Percentiles rank a stretch among this genome's conserved stretches.
Conservation (phyloP, 768 basidiomycete species). For the Lactifluus pinguis region DNA sequence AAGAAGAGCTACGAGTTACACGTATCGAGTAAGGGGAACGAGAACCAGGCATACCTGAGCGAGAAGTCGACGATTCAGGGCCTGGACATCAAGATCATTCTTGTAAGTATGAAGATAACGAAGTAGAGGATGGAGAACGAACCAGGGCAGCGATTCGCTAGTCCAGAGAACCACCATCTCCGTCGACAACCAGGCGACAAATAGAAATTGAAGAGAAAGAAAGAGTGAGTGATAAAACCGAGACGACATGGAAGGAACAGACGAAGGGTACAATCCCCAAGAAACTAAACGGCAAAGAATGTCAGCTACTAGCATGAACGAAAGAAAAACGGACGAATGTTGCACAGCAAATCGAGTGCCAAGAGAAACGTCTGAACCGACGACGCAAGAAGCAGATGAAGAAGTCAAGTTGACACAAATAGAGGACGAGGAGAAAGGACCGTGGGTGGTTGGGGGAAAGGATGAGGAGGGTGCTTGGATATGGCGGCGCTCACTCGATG, state of each 20-base stretch:
- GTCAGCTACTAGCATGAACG: constrained; percentile 2
- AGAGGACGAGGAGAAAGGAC: constrained; percentile 4
- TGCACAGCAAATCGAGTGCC: background rate
- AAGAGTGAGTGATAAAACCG: background rate
- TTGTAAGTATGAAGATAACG: constrained; percentile 4
- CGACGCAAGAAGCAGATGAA: constrained; percentile 4
- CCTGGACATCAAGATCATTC: constrained; percentile 16
- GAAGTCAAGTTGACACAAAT: background rate
- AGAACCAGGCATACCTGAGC: background rate
- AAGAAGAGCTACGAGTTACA: background rate
- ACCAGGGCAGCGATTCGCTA: constrained; percentile 4
- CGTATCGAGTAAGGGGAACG: background rate
- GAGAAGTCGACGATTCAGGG: constrained; percentile 8
- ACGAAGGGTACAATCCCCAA: constrained; percentile 4
- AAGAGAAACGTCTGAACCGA: constrained; percentile 2
- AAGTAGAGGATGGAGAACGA: constrained; percentile 16
- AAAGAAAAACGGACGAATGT: background rate
- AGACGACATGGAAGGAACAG: constrained; percentile 1
- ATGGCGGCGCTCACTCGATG: background rate
- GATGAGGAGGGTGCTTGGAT: background rate
- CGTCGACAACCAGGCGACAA: background rate
- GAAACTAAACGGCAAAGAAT: constrained; percentile 2
- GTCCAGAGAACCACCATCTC: constrained; percentile 9
- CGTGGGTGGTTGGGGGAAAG: background rate
- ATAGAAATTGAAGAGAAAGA: constrained; percentile 2